These are phyloP conservation scores for Nakataea oryzae DNA, from an alignment of 2,329 filamentous ascomycete species.

Conservation along the genomic window DNA sequence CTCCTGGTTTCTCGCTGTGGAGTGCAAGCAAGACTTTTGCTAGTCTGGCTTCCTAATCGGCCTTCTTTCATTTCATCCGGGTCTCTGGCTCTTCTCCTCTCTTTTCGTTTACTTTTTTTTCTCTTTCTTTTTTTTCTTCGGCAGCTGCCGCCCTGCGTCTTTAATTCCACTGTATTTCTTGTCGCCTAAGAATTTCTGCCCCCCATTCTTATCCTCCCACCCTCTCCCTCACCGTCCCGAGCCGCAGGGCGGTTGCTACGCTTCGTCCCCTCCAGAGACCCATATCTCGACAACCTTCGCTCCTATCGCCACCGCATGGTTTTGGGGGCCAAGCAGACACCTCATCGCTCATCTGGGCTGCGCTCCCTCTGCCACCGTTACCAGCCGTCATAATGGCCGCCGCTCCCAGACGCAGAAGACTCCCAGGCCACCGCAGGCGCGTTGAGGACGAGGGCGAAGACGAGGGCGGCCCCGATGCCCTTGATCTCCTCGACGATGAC, in stretches of 20 bases:
- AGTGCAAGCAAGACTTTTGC: slow-evolving; percentile 3
- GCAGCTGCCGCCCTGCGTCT: neutral
- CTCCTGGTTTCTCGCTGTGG: neutral
- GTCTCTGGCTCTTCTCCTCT: neutral
- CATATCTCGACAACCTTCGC: neutral
- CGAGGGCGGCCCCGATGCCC: slow-evolving; percentile 43
- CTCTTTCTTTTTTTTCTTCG: neutral
- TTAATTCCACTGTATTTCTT: neutral
- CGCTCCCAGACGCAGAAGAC: slow-evolving; percentile 47
- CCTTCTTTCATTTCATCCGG: neutral
- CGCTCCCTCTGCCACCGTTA: neutral
- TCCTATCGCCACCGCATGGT: neutral
- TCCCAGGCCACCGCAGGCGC: slow-evolving; percentile 57
- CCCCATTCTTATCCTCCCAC: neutral
- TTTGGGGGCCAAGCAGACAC: neutral
- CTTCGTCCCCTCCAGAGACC: neutral
- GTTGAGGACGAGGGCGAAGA: slow-evolving; percentile 64
- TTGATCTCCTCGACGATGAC: slow-evolving; percentile 50
- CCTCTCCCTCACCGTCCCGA: neutral
- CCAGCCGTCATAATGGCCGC: slow-evolving; percentile 14
- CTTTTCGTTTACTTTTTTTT: neutral
- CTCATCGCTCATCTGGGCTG: neutral
- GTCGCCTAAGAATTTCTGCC: neutral
- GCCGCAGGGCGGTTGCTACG: slow-evolving; percentile 3
- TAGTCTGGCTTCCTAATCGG: slow-evolving; percentile 4